Base-by-base conservation (phyloP, 2,329 filamentous ascomycete genomes). In the Aspergillus sojae region DNA sequence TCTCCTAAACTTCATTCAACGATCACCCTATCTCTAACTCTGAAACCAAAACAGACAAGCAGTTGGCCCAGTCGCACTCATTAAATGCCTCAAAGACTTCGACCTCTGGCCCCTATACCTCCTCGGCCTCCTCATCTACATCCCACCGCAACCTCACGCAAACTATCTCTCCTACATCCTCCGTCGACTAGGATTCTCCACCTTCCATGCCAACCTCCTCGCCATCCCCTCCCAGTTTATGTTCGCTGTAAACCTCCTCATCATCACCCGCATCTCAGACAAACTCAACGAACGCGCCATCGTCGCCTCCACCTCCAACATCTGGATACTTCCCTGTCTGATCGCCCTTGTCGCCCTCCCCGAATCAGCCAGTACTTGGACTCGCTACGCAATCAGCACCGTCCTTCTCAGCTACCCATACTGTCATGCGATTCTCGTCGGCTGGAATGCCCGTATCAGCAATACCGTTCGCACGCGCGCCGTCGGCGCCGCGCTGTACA, bases 201-300 rank as follows among this genome's bases (percentile, higher is more conserved):
- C 85, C 6, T 88, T 91, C 73, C 77, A 86, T 26, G 83, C 87
- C 1, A 91, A 90, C 70, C 72, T 91, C 39, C 81, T 91, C 9
- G 83, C 84, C 2, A 89, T 91, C n/a, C 77, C 84, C 65, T 74
- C 78, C 69, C 69, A 58, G 73, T 72, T 74, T 4, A 67, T 67
- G 21, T 65, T 67, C 64, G 73, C 82, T 30, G 63, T 79, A 6
- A 79, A 81, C 5, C 75, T 85, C 2, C 69, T 84, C 14, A 68
- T 76, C 43, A 71, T 82, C 16, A 82, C 82, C 0, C 80, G 79
- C 71, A 64, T 83, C 5, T 83, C 81, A 2, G 82, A 84, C 43
- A 75, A 75, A 32, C 71, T 83, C 62, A 81, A 82, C 78, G 70
- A 81, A 62, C 78, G 82, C 2, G 74, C 82, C 2, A 72, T 86